Evolutionary conservation across 2,329 filamentous ascomycete genomes (phyloP), one percentile per base, ranked within the genome.

Genomic region (Fusarium sp.): DNA sequence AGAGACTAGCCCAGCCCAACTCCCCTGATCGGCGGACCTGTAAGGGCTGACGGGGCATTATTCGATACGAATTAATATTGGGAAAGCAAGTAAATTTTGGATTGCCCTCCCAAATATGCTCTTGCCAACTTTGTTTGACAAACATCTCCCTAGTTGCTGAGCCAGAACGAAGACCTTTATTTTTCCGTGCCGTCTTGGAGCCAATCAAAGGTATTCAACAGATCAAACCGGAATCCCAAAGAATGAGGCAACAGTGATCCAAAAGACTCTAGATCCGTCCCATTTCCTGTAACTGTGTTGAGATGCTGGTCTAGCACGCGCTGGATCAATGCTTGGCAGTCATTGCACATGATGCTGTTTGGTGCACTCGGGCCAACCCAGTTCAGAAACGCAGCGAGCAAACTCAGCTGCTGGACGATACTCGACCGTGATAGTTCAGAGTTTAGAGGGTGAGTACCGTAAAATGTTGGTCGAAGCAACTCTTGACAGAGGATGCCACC

Each of bases 401-500:
- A 78, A 60, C 82, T 84, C 1, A 86, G 78, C 64, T 86, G 83
- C 68, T 86, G 83, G 16, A 86, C 81, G 20, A 86, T 83, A 42
- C 79, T 81, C 0, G 83, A 85, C 1, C 82, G 79, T 7, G 81
- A 83, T 10, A 85, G 75, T 10, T 73, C 67, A 14, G 77, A 65
- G 44, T 77, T 74, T 10, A 72, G 71, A 0, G 76, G 77, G 44
- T 80, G 77, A 5, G 76, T 65, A 33, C 77, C 75, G 33, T 71
- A 72, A 27, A 79, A 73, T 0, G 80, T 80, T 20, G 83, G 81
- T 20, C 81, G 81, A 2, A 86, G 77, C 3, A 86, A 76, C 56
- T 86, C 84, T 27, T 84, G 79, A 65, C 83, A 86, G 3, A 86
- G 78, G 11, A 86, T 83, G 0, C 84, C 84, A 3, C 81, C 81